phyloP scores from a whole-genome alignment of 1,284 basidiomycete species.

The Moesziomyces sp. region DNA sequence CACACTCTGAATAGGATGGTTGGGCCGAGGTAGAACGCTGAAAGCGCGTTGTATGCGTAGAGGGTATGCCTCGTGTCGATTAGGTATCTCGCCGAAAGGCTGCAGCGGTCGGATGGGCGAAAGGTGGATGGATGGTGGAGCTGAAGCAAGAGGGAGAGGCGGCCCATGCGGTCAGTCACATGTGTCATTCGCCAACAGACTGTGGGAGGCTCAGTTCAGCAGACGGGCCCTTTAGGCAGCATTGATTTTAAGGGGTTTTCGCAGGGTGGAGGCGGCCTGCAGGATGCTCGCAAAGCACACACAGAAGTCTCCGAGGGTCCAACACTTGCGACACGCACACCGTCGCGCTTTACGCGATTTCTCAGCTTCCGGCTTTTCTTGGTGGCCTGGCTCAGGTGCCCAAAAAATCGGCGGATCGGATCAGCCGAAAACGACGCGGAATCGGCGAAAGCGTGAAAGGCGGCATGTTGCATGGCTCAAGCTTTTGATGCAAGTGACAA shows the following conservation, averaged over 20 bases:
- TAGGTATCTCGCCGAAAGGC: too few species aligned
- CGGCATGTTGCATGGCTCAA: not conserved
- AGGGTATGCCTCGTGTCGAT: too few species aligned
- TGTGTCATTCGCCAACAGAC: too few species aligned
- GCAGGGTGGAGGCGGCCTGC: conserved; percentile 14
- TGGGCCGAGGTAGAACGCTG: too few species aligned
- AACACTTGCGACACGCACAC: conserved; percentile 1
- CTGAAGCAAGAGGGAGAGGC: conserved; percentile 1
- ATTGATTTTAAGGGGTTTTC: conserved; percentile 3
- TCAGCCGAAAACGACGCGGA: not conserved
- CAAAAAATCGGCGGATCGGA: not conserved
- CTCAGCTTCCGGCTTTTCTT: not conserved
- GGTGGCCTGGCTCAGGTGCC: too few species aligned
- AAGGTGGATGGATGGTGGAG: conserved; percentile 2
- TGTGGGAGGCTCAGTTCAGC: conserved; percentile 1
- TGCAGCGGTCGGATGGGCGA: not conserved
- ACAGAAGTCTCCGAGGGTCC: not conserved
- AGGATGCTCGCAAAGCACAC: not conserved
- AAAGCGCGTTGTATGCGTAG: too few species aligned
- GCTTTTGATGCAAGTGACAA: not conserved
- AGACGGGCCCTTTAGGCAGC: too few species aligned
- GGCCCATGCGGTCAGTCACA: too few species aligned
- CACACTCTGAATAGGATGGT: too few species aligned
- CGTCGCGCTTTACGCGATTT: conserved; percentile 15
- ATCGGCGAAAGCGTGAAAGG: not conserved